Evolutionary conservation across 164 flowering plant genomes (phyloP), one percentile per base, ranked within the genome.

Genomic region (Stephania japonica): DNA sequence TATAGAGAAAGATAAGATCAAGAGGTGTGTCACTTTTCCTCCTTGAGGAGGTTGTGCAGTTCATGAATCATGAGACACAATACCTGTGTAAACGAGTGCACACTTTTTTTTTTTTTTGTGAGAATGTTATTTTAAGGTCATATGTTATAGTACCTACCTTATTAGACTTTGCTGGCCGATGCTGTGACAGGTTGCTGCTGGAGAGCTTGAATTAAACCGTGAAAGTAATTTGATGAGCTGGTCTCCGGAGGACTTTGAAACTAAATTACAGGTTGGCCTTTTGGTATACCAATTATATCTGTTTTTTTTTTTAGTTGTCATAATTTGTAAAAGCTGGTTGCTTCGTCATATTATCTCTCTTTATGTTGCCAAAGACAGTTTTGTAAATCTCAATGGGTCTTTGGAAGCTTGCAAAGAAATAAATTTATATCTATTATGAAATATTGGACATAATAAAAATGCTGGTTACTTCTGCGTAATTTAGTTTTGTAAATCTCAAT

Each of bases 171-270:
- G 70, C 67, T 32, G 4, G 27, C 24, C 23, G 43, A 65, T 32
- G 26, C 73, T 26, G 41, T 68, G 79, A 80, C 89, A 96, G 99
- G 97, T 96, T 81, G 93, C 89, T 65, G 98, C 94, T 68, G 98
- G 99, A 75, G 98, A 96, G 83, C 92, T 93, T 73, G 98, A 96
- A 79, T 75, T 93, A 71, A 91, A 86, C 74, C 92, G 87, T 69
- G 97, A 90, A 75, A 91, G 86, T 73, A 93, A 88, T 79, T 75
- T 87, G 75, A 87, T 90, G 85, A 85, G 87, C 67, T 93, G 99
- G 97, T 88, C 99, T 16, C 91, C 97, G 0, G 97, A 92, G 82
- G 97, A 92, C 73, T 92, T 96, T 70, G 97, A 92, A 81, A 83
- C 91, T 77, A 96, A 93, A 79, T 78, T 96, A 75, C 98, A 92